Evolutionary conservation across 495 filamentous ascomycete genomes (phyloP), one percentile per base, ranked within the genome.

Genomic region (Trichocladium uniseriatum): DNA sequence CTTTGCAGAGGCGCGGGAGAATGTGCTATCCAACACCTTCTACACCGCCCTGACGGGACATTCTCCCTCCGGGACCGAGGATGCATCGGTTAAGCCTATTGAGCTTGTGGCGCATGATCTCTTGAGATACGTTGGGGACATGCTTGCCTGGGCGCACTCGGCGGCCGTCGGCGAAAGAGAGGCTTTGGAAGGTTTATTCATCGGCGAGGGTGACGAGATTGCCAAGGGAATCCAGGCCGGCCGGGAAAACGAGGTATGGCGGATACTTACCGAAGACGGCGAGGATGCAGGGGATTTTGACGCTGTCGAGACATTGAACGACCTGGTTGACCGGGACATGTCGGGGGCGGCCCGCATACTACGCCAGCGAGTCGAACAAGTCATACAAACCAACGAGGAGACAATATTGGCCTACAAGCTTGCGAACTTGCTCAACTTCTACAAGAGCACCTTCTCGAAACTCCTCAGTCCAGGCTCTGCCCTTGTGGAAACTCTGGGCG

Each of bases 71-170:
- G 71, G 73, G 0, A 57, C 57, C 14, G 69, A 72, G 38, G 69
- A 73, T 38, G 49, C 61, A 9, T 76, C 77, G 5, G 77, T 86
- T 20, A 96, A 97, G 52, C 89, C 94, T 0, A 99, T 99, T 55
- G 94, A 99, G 61, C 76, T 95, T 38, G 86, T 81, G 28, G 89
- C 92, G 10, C 89, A 96, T 59, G 92, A 99, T 59, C 84, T 87
- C 11, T 69, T 99, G 13, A 77, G 92, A 29, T 99, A 97, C 59
- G 82, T 94, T 16, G 90, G 92, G 18, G 92, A 99, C 61, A 97
- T 99, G 91, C 77, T 97, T 14, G 92, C 92, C 6, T 99, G 92
- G 92, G 80, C 82, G 2, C 92, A 99, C 61, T 96, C 94, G 1
- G 84, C 89, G 6, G 80, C 91, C 0, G 92, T 97, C 0, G 90